These are phyloP conservation scores for Nelumbo lutea DNA, from an alignment of 164 flowering plant genomes.

Conservation along the genomic window DNA sequence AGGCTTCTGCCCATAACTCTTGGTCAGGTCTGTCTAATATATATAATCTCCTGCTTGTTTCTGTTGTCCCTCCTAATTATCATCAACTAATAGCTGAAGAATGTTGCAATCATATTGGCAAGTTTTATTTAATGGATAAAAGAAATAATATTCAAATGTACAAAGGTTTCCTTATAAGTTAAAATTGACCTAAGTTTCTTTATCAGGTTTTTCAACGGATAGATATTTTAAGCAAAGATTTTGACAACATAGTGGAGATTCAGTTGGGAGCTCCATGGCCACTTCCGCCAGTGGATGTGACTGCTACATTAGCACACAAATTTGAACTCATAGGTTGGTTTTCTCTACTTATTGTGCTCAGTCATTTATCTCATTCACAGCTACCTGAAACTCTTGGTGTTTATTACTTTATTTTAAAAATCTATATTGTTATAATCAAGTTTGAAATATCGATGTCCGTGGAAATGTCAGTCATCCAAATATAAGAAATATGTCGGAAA, in stretches of 20 bases:
- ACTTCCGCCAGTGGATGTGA: constrained; percentile 66
- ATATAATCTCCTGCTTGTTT: background rate
- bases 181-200: background rate
- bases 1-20: constrained; percentile 89
- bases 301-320: constrained; percentile 22
- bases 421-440: background rate
- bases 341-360: background rate
- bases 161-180: background rate
- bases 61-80: background rate
- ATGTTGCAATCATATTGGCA: background rate
- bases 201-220: constrained; percentile 88
- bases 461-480: no score
- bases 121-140: no score
- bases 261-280: constrained; percentile 95
- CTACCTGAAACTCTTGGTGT: background rate
- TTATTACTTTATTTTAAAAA: background rate
- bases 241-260: constrained; percentile 90
- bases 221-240: constrained; percentile 81
- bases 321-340: constrained; percentile 80
- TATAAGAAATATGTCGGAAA: no score
- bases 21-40: constrained; percentile 60
- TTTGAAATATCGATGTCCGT: no score
- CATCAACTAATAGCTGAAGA: background rate
- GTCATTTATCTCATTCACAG: background rate
- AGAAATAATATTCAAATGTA: background rate